Evolutionary conservation across 192 early-diverging fungal genomes (phyloP).

Genomic region (Lobosporangium transversale): DNA sequence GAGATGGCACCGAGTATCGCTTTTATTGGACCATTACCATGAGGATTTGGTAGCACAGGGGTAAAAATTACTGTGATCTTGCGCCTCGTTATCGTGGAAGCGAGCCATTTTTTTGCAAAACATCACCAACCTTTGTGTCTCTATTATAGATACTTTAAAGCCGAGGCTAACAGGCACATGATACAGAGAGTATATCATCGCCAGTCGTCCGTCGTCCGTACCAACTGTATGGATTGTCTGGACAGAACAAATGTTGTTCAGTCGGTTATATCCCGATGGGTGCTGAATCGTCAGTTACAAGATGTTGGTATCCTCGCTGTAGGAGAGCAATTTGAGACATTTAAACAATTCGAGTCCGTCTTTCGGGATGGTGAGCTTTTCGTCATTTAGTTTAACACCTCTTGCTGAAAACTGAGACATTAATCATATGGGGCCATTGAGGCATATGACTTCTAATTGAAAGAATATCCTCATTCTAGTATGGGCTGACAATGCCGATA

Average conservation of each 20-base stretch:
- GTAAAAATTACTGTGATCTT: too few relatives aligned
- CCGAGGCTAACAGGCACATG: slow-evolving; percentile 37
- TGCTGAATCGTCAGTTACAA: slow-evolving; percentile 79
- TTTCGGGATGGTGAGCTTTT: slow-evolving; percentile 81
- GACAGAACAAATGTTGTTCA: slow-evolving; percentile 99
- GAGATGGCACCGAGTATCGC: slow-evolving; percentile 91
- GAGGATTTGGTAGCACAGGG: slow-evolving; percentile 65
- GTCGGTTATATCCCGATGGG: slow-evolving; percentile 81
- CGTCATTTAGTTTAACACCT: too few relatives aligned
- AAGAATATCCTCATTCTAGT: too few relatives aligned
- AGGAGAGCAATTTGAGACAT: slow-evolving; percentile 70
- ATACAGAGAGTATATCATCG: slow-evolving; percentile 41
- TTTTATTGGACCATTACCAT: slow-evolving; percentile 83
- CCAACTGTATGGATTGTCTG: slow-evolving; percentile 99
- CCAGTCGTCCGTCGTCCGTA: slow-evolving; percentile 87
- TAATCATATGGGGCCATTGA: too few relatives aligned
- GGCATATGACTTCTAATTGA: too few relatives aligned
- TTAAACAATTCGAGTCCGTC: slow-evolving; percentile 70
- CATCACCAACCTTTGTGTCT: too few relatives aligned
- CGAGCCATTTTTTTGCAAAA: too few relatives aligned
- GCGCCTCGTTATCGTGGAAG: too few relatives aligned
- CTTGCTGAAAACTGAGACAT: too few relatives aligned
- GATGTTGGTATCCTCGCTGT: slow-evolving; percentile 68
- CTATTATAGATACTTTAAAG: slow-evolving; percentile 64
- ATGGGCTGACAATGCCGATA: slow-evolving; percentile 99